Base-by-base conservation (phyloP, 2,329 filamentous ascomycete genomes). In the Lojkania enalia region DNA sequence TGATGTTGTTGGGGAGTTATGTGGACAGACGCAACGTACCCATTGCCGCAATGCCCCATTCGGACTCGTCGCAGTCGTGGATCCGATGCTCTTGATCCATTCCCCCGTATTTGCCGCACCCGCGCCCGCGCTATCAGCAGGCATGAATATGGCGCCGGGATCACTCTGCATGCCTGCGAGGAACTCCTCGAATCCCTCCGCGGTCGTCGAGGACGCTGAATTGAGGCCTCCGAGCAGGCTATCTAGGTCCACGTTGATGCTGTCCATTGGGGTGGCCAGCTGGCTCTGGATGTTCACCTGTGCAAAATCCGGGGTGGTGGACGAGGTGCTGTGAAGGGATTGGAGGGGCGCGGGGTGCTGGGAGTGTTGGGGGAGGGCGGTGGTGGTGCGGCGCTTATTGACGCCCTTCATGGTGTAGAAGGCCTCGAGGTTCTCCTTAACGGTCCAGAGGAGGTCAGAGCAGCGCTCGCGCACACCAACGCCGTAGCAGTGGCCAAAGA, bases 321-420 rank as follows among this genome's bases (percentile, higher is more conserved):
- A 20, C 6, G 46, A 27, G 25, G 39, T 37, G 18, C 21, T 18
- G 13, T 36, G 33, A 11, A 36, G 18, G 9, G 48, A 27, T 19
- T 32, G 37, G 4, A 9, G 30, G 30, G 27, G 36, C 2, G 29
- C 7, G 18, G 35, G 35, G n/a, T 29, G 19, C 25, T 15, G 16
- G 7, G 15, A 25, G 6, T 38, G 42, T 20, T 39, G 41, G 11
- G 58, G 51, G 0, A 64, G 37, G 0, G 64, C 57, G 13, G 62
- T 62, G 0, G 65, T 35, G 0, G 63, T 61, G 31, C 62, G 63
- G 25, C 46, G 46, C 30, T 63, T 65, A 32, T 65, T 63, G 35
- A 68, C 61, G 14, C 66, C 66, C 31, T 69, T 69, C 64, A 69
- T 67, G 16, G 67, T 61, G 50, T 68, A 70, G 43, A 68, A 70